Evolutionary conservation across 2,329 filamentous ascomycete genomes (phyloP).

Genomic region (Ascochyta viciae-villosae): DNA sequence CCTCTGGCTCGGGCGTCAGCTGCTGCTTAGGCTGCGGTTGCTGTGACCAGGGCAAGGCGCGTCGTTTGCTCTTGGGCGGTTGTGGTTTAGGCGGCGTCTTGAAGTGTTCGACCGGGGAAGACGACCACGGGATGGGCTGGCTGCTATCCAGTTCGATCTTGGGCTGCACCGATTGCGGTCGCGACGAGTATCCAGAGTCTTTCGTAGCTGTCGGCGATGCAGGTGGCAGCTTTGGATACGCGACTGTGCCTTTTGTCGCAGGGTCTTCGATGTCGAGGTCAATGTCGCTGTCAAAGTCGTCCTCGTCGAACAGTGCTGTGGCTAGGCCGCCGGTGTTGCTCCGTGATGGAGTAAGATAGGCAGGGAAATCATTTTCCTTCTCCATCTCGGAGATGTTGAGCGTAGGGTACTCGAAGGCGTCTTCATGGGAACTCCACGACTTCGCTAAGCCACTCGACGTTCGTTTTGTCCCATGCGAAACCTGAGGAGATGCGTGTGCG

Average conservation of each 20-base stretch:
- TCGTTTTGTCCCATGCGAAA: slow-evolving; percentile 52
- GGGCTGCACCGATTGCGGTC: slow-evolving; percentile 30
- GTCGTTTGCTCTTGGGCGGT: slow-evolving; percentile 24
- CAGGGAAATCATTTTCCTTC: slow-evolving; percentile 35
- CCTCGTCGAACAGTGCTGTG: slow-evolving; percentile 66
- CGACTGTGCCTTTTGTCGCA: slow-evolving; percentile 53
- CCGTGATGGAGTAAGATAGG: slow-evolving; percentile 21
- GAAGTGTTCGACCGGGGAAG: slow-evolving; percentile 62
- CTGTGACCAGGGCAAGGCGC: slow-evolving; percentile 66
- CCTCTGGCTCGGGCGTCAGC: slow-evolving; percentile 27
- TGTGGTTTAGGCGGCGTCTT: slow-evolving; percentile 37
- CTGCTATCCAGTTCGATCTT: slow-evolving; percentile 55
- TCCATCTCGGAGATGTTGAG: slow-evolving; percentile 35
- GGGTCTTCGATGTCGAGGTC: slow-evolving; percentile 74
- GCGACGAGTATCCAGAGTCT: slow-evolving; percentile 30
- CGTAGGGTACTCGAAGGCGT: slow-evolving; percentile 38
- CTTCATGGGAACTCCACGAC: slow-evolving; percentile 47
- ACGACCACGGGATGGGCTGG: slow-evolving; percentile 74
- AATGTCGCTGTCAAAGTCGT: slow-evolving; percentile 87
- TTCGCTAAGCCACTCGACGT: slow-evolving; percentile 57
- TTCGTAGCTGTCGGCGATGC: slow-evolving; percentile 44
- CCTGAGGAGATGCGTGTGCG: slow-evolving; percentile 15
- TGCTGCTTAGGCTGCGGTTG: slow-evolving; percentile 38
- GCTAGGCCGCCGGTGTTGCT: slow-evolving; percentile 32
- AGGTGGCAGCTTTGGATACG: slow-evolving; percentile 51